These are phyloP conservation scores for Mixia osmundae DNA, from an alignment of 1,284 basidiomycete genomes.

Conservation along the genomic window DNA sequence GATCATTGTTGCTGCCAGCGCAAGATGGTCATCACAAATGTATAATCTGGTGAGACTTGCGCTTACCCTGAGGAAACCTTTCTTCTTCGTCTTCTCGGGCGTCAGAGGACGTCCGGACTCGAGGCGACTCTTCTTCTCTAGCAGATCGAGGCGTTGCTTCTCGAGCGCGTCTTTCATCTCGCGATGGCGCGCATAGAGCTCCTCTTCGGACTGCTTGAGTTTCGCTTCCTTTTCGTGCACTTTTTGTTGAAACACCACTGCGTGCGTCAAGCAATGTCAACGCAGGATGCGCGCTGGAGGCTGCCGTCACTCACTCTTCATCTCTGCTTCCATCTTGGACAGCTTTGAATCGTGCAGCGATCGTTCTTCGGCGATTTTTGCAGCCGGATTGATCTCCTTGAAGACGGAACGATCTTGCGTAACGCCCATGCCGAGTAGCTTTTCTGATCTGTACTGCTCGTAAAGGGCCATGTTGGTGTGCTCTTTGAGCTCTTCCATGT, in stretches of 20 bases:
- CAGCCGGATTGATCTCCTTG: constrained; percentile 91
- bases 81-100: constrained; percentile 63
- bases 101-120: constrained; percentile 84
- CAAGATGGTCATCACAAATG: too few species aligned
- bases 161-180: constrained; percentile 98
- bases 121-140: constrained; percentile 93
- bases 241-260: constrained; percentile 94
- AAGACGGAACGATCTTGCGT: constrained; percentile 88
- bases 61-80: constrained; percentile 48
- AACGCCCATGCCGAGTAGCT: constrained; percentile 82
- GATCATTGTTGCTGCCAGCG: too few species aligned
- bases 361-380: constrained; percentile 83
- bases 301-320: too few species aligned
- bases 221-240: constrained; percentile 95
- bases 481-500: constrained; percentile 93
- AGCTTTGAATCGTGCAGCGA: constrained; percentile 47
- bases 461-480: constrained; percentile 81
- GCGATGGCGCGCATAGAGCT: constrained; percentile 84
- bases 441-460: constrained; percentile 89
- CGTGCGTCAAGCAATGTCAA: too few species aligned
- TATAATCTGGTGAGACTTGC: too few species aligned
- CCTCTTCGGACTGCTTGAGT: constrained; percentile 91
- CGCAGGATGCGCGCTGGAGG: too few species aligned
- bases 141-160: constrained; percentile 81
- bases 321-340: constrained; percentile 96